Conservation (phyloP, 2,329 filamentous ascomycete species). For the Fusarium protoensiforme region DNA sequence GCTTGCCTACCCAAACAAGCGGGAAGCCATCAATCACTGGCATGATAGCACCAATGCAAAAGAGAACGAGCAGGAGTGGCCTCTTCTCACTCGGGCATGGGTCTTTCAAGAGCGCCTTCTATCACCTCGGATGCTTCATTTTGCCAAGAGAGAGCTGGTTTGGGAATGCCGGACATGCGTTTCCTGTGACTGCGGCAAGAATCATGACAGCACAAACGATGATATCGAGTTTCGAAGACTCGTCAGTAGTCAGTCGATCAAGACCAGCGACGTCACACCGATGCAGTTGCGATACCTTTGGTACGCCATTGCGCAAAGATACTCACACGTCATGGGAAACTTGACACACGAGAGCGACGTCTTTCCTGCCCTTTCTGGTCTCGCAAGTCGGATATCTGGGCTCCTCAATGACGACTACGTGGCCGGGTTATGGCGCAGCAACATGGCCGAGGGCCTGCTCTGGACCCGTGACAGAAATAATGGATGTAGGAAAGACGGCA, state of each 20-base stretch:
- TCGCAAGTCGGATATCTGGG: constrained; percentile 13
- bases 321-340: constrained; percentile 17
- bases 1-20: neutral
- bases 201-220: neutral
- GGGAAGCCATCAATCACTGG: constrained; percentile 10
- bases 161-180: constrained; percentile 22
- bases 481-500: too few relatives aligned
- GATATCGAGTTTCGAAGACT: constrained; percentile 17
- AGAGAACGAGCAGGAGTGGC: constrained; percentile 7
- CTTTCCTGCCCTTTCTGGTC: constrained; percentile 23
- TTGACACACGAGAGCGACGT: constrained; percentile 19
- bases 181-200: constrained; percentile 12
- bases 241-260: constrained; percentile 9
- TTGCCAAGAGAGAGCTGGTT: constrained; percentile 15
- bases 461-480: neutral
- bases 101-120: constrained; percentile 29
- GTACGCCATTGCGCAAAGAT: constrained; percentile 19
- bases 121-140: constrained; percentile 27
- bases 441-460: constrained; percentile 12
- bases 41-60: neutral
- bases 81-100: constrained; percentile 23
- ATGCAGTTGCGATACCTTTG: constrained; percentile 10
- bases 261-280: constrained; percentile 15
- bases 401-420: constrained; percentile 12
- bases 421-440: constrained; percentile 10